A percentile compares a stretch with the other conserved stretches of the same genome.
These are phyloP conservation scores for Chlorencoelia australis DNA, from an alignment of 2,329 filamentous ascomycete species.

Conservation along the genomic window DNA sequence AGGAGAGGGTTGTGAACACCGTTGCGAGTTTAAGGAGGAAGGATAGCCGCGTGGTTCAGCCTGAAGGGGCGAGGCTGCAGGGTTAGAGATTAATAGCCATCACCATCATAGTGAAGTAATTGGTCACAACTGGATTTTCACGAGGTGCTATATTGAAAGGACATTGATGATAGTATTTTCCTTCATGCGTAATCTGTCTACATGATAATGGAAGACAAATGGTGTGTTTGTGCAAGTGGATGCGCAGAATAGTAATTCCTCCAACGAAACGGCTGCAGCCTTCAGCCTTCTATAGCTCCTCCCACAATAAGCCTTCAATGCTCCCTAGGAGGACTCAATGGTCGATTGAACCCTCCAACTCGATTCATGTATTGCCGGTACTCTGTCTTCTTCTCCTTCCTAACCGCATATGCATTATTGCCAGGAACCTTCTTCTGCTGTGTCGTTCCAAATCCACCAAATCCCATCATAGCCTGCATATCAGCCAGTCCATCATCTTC, in stretches of 20 bases:
- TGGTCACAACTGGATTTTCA: too few relatives aligned
- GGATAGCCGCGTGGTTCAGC: conserved; percentile 12
- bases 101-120: too few relatives aligned
- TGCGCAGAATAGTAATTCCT: too few relatives aligned
- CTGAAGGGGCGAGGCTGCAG: conserved; percentile 23
- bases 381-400: conserved; percentile 89
- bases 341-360: conserved; percentile 71
- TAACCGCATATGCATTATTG: conserved; percentile 72
- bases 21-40: conserved; percentile 14
- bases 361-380: conserved; percentile 97
- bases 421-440: conserved; percentile 83
- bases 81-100: too few relatives aligned
- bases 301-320: too few relatives aligned
- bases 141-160: too few relatives aligned
- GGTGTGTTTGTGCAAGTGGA: too few relatives aligned
- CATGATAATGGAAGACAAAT: too few relatives aligned
- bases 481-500: conserved; percentile 59
- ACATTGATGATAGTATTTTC: too few relatives aligned
- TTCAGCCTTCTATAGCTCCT: too few relatives aligned
- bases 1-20: conserved; percentile 9
- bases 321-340: conserved; percentile 47
- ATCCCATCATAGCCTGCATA: conserved; percentile 86
- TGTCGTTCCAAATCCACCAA: conserved; percentile 74
- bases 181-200: too few relatives aligned
- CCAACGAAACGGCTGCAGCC: too few relatives aligned